phyloP scores from a whole-genome alignment of 495 filamentous ascomycete genomes.

The Glonium stellatum region DNA sequence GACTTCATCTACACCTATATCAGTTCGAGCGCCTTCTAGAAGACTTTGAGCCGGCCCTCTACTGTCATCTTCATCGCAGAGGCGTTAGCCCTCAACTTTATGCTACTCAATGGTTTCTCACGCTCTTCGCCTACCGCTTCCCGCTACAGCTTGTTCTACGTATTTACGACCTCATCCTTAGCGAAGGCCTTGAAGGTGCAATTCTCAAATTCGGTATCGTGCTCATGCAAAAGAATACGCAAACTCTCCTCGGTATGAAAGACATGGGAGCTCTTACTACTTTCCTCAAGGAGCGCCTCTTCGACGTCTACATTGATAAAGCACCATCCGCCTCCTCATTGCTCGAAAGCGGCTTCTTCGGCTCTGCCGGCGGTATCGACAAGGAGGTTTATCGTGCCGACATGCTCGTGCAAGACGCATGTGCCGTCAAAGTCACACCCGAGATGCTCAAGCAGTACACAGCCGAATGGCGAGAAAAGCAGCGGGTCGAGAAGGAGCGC shows the following conservation, averaged over 20 bases:
- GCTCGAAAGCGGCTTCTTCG: slow-evolving; percentile 95
- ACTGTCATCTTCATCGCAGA: slow-evolving; percentile 86
- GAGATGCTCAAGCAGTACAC: slow-evolving; percentile 74
- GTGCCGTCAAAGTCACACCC: slow-evolving; percentile 74
- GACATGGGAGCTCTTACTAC: slow-evolving; percentile 82
- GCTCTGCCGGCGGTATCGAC: slow-evolving; percentile 78
- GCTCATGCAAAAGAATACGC: slow-evolving; percentile 88
- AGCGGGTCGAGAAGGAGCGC: slow-evolving; percentile 65
- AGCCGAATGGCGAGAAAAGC: slow-evolving; percentile 86
- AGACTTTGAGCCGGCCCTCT: slow-evolving; percentile 87
- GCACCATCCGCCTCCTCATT: slow-evolving; percentile 79
- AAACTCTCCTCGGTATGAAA: slow-evolving; percentile 70
- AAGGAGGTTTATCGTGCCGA: slow-evolving; percentile 96
- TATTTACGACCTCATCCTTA: slow-evolving; percentile 93
- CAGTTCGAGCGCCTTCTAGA: slow-evolving; percentile 94
- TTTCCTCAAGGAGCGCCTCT: slow-evolving; percentile 87
- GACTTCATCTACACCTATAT: slow-evolving; percentile 85
- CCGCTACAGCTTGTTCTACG: slow-evolving; percentile 91
- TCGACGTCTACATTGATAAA: slow-evolving; percentile 95
- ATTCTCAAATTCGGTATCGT: slow-evolving; percentile 91
- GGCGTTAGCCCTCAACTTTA: slow-evolving; percentile 88
- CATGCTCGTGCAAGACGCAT: slow-evolving; percentile 86
- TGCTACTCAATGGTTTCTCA: slow-evolving; percentile 98
- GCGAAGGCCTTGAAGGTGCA: slow-evolving; percentile 81
- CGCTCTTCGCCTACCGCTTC: slow-evolving; percentile 97